These are phyloP conservation scores for Leersia perrieri DNA, from an alignment of 176 grass and related monocot genomes.

Conservation along the genomic window DNA sequence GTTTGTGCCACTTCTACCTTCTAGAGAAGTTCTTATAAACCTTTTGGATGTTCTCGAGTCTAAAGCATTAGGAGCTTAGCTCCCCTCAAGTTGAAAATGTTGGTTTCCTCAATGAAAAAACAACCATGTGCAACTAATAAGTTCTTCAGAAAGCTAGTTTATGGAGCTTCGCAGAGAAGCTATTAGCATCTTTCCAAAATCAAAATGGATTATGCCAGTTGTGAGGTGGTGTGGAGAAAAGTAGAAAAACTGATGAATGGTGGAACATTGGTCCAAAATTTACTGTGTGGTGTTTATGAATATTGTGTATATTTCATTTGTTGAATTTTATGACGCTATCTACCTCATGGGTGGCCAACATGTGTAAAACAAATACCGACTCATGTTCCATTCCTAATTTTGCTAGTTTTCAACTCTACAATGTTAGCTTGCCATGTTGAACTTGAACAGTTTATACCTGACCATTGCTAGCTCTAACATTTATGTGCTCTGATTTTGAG, in stretches of 20 bases:
- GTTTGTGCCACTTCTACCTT: not conserved
- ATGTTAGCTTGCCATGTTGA: not conserved
- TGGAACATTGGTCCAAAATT: not conserved
- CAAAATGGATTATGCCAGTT: not conserved
- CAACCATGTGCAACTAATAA: not conserved
- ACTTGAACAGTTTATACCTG: slow-evolving; percentile 3
- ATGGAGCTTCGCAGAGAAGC: not conserved
- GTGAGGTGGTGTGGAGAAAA: not conserved
- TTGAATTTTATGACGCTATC: not conserved
- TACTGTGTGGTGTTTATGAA: not conserved
- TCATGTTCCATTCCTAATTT: not conserved
- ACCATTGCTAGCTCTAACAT: slow-evolving; percentile 15
- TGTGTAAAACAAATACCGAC: not conserved
- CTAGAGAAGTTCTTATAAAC: not conserved
- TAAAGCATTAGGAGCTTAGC: not conserved
- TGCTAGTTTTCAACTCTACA: slow-evolving; percentile 2
- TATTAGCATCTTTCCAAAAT: not conserved
- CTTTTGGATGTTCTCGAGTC: not conserved
- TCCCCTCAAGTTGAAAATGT: not conserved
- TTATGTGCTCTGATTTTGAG: slow-evolving; percentile 8
- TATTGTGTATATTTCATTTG: not conserved
- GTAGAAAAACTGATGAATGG: not conserved
- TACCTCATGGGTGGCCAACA: not conserved
- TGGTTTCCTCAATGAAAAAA: not conserved
- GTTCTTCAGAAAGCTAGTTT: not conserved